These are phyloP conservation scores for Candida nitratophila DNA, from an alignment of 805 yeast species.

Conservation along the genomic window DNA sequence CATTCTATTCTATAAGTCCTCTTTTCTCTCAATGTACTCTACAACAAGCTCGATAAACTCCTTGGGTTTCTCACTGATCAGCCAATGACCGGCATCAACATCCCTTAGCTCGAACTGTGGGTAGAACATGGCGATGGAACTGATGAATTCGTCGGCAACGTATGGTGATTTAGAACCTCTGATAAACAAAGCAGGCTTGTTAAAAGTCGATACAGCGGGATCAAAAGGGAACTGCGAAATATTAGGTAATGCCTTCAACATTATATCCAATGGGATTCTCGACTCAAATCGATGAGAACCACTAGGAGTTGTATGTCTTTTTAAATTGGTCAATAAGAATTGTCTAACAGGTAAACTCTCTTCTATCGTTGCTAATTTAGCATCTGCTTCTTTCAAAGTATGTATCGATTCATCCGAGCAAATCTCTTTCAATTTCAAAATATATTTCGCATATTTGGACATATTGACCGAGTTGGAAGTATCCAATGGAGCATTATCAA, in stretches of 20 bases:
- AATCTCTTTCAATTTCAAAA: constrained; percentile 54
- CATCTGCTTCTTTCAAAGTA: constrained; percentile 61
- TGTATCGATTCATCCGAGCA: constrained; percentile 36
- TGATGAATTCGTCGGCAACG: constrained; percentile 75
- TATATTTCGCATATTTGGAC: constrained; percentile 56
- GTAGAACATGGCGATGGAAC: constrained; percentile 67
- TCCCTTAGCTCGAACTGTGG: constrained; percentile 72
- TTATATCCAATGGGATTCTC: constrained; percentile 64
- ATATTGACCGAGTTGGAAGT: constrained; percentile 34
- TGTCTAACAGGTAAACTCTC: constrained; percentile 55
- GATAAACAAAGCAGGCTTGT: constrained; percentile 70
- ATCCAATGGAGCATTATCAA: constrained; percentile 87
- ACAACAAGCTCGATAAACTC: constrained; percentile 60
- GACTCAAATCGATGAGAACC: constrained; percentile 29
- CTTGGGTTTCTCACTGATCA: constrained; percentile 77
- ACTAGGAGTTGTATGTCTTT: constrained; percentile 31
- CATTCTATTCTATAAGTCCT: constrained; percentile 16
- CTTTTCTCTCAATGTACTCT: constrained; percentile 48
- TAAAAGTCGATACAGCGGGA: constrained; percentile 44
- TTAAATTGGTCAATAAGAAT: constrained; percentile 68
- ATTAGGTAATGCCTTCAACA: constrained; percentile 56
- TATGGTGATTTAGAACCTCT: constrained; percentile 73
- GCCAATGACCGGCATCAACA: constrained; percentile 88
- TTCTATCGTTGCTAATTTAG: constrained; percentile 56
- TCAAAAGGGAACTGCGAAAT: constrained; percentile 76